Base-by-base conservation (phyloP, 352 stramenopile genomes). In the Albugo laibachii region DNA sequence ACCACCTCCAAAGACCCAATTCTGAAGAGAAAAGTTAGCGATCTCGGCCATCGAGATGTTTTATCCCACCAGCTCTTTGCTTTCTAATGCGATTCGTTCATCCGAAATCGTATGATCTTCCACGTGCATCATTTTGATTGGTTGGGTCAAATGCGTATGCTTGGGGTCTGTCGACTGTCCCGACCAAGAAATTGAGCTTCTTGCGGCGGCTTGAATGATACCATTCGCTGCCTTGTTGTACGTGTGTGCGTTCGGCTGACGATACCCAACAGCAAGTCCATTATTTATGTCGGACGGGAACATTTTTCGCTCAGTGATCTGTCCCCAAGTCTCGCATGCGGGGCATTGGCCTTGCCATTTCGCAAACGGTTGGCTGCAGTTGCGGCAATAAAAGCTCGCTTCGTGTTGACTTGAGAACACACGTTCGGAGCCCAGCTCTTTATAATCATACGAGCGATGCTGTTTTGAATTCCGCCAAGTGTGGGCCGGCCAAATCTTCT, bases 1-100 rank as follows among this genome's bases (percentile, higher is more conserved):
- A 5, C 93, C 93, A n/a, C 94, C 94, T 27, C 94, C 94, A 35
- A 98, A 65, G 18, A 98, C 94, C 63, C 83, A 84, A 56, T 96
- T 96, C 72, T 75, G 81, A 49, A 55, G 74, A 74, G 38, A 72
- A 52, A 71, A 60, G 39, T 63, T 39, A 38, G 60, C 63, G 46
- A 70, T 52, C 44, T 45, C 24, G 46, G 24, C 3, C 8, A 10
- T 3, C 24, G 3, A 8, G 8, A 31, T 31, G 24, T 10, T 8
- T 31, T 31, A 31, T 31, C 24, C 24, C 24, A 31, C 24, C 24
- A 31, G 24, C 24, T 31, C 24, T 31, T 31, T 31, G 47, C 49
- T 31, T 41, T 58, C 47, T 41, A 45, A 13, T 45, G 5, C 13
- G 2, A 47, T 15, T 2, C 1, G 11, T 20, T 18, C 42, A 31